phyloP scores from a whole-genome alignment of 1,139 yeast genomes.

The Nakaseomyces kungkrabaensis region DNA sequence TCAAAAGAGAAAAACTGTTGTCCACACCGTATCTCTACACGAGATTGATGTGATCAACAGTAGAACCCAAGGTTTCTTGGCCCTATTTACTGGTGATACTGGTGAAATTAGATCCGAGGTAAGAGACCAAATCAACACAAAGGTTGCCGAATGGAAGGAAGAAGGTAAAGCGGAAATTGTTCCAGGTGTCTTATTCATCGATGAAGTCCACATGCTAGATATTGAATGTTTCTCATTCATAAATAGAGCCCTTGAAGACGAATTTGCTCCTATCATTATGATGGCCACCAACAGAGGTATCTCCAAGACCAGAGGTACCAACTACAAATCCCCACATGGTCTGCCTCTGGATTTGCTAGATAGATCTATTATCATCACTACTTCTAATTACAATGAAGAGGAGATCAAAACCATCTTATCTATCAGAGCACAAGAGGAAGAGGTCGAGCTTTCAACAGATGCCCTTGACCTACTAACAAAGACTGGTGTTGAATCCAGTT shows the following conservation, averaged over 20 bases:
- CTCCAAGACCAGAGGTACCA: constrained; percentile 85
- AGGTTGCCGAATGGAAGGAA: constrained; percentile 98
- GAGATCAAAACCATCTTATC: constrained; percentile 80
- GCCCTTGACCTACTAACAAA: constrained; percentile 85
- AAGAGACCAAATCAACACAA: constrained; percentile 91
- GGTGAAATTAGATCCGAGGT: constrained; percentile 96
- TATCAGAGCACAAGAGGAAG: constrained; percentile 94
- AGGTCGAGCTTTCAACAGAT: constrained; percentile 72
- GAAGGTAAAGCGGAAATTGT: constrained; percentile 98
- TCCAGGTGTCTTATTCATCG: constrained; percentile 97
- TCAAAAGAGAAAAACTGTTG: constrained; percentile 89
- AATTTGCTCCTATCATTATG: constrained; percentile 90
- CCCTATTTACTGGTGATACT: constrained; percentile 92
- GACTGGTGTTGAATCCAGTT: constrained; percentile 84
- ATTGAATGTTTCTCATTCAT: constrained; percentile 93
- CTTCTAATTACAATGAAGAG: constrained; percentile 62
- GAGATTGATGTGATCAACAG: constrained; percentile 98
- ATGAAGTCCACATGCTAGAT: constrained; percentile 98
- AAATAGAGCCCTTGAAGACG: constrained; percentile 94
- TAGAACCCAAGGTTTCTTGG: constrained; percentile 94
- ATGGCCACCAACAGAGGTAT: constrained; percentile 98
- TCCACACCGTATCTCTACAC: constrained; percentile 91
- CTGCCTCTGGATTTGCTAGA: constrained; percentile 90
- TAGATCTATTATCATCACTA: constrained; percentile 86
- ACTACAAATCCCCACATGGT: constrained; percentile 92